Evolutionary conservation across 768 basidiomycete species (phyloP).

Genomic region (Naganishia vishniacii): DNA sequence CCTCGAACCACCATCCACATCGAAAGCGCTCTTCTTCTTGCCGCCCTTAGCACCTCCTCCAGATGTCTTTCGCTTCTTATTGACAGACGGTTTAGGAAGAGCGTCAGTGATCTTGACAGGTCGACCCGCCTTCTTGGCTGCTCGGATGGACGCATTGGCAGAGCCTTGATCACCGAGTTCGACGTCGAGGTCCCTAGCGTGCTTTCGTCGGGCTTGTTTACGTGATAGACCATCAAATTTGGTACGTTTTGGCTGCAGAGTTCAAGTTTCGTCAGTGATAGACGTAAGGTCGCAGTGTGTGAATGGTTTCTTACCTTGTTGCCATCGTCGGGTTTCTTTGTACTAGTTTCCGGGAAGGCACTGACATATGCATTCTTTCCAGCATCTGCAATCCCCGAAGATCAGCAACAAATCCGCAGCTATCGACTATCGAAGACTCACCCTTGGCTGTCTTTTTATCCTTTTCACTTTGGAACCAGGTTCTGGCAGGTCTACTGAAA

Average conservation of each 20-base stretch:
- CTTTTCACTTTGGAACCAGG: slow-evolving; percentile 92
- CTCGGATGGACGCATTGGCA: slow-evolving; percentile 70
- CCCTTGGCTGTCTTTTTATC: slow-evolving; percentile 78
- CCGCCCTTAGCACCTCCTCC: slow-evolving; percentile 14
- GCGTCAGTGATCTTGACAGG: slow-evolving; percentile 69
- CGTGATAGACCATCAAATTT: slow-evolving; percentile 68
- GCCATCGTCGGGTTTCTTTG: slow-evolving; percentile 49
- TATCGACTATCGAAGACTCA: slow-evolving; percentile 46
- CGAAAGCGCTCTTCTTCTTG: slow-evolving; percentile 29
- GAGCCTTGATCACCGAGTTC: slow-evolving; percentile 57
- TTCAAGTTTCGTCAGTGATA: background rate
- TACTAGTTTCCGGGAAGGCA: slow-evolving; percentile 52
- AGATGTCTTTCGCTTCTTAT: slow-evolving; percentile 28
- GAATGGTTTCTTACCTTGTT: slow-evolving; percentile 26
- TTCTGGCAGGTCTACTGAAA: slow-evolving; percentile 82
- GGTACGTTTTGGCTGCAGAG: slow-evolving; percentile 40
- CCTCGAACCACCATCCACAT: slow-evolving; percentile 23
- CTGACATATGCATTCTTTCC: slow-evolving; percentile 72
- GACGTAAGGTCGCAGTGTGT: too few relatives aligned
- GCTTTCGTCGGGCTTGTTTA: slow-evolving; percentile 76
- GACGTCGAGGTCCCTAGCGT: slow-evolving; percentile 74
- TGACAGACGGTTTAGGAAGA: slow-evolving; percentile 37
- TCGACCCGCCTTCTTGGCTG: slow-evolving; percentile 71
- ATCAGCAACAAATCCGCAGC: slow-evolving; percentile 21
- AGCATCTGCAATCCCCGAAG: slow-evolving; percentile 53